These are phyloP conservation scores for Venturia asperata DNA, from an alignment of 2,329 filamentous ascomycete species.

Conservation along the genomic window DNA sequence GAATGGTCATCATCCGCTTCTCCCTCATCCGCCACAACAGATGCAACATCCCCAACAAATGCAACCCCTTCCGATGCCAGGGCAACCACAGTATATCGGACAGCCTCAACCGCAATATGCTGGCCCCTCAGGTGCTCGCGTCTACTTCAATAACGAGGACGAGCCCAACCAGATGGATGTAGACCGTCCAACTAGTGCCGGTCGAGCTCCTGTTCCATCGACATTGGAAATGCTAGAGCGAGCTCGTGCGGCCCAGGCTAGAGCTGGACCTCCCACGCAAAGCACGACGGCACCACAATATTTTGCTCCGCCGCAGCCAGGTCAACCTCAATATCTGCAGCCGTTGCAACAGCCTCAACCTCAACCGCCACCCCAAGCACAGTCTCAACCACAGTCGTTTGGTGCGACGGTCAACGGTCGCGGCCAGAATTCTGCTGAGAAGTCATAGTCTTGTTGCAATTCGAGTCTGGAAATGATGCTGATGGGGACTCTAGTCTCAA, in stretches of 20 bases:
- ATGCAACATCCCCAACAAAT: constrained; percentile 6
- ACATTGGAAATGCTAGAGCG: constrained; percentile 15
- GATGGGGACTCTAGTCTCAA: not conserved
- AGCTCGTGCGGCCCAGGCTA: constrained; percentile 14
- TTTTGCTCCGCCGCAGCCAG: not conserved
- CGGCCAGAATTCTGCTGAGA: not conserved
- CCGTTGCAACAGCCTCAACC: constrained; percentile 3
- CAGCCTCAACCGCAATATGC: constrained; percentile 4
- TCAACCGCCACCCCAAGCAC: not conserved
- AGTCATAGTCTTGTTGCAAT: not conserved
- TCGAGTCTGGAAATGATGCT: not conserved
- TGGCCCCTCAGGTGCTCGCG: constrained; percentile 10
- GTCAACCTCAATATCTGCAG: constrained; percentile 11
- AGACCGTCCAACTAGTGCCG: constrained; percentile 9
- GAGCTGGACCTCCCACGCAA: constrained; percentile 10
- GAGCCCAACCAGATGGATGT: constrained; percentile 15
- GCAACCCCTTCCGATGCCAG: not conserved
- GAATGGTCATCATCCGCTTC: constrained; percentile 5
- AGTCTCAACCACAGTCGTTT: constrained; percentile 2
- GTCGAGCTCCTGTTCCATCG: constrained; percentile 2
- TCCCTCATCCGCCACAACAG: constrained; percentile 3
- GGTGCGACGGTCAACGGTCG: constrained; percentile 6
- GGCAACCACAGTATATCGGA: not conserved
- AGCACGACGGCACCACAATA: not conserved
- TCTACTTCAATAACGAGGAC: constrained; percentile 14